Conservation (phyloP, 2,329 filamentous ascomycete genomes). For the Arthrobotrys musiformis region DNA sequence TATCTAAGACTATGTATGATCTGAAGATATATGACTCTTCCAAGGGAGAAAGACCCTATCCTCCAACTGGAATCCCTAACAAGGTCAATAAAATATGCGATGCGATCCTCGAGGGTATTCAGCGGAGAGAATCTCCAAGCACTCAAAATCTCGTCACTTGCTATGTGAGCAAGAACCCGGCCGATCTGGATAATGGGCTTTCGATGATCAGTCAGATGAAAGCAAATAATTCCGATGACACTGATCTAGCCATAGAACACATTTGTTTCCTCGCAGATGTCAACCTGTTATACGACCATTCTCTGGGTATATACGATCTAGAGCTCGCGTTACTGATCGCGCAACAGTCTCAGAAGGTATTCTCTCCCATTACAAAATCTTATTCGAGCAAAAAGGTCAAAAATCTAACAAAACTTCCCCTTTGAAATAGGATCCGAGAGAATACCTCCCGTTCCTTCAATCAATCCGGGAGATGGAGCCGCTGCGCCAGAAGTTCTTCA, state of each 20-base stretch:
- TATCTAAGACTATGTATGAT: slow-evolving; percentile 91
- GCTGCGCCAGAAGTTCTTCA: slow-evolving; percentile 79
- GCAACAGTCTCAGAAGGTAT: slow-evolving; percentile 86
- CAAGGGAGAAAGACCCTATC: slow-evolving; percentile 47
- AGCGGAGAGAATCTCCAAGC: slow-evolving; percentile 70
- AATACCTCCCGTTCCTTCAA: slow-evolving; percentile 95
- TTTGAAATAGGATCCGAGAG: slow-evolving; percentile 75
- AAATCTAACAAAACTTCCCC: background rate
- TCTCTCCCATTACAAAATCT: background rate
- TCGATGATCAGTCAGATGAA: slow-evolving; percentile 78
- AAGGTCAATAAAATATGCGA: slow-evolving; percentile 93
- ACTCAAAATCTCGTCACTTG: slow-evolving; percentile 94
- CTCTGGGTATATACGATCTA: slow-evolving; percentile 89
- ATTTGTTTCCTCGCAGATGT: slow-evolving; percentile 97
- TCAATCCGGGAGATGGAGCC: slow-evolving; percentile 79
- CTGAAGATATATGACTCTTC: slow-evolving; percentile 73
- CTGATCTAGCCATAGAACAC: slow-evolving; percentile 91
- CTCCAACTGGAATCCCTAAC: slow-evolving; percentile 58
- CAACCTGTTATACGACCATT: slow-evolving; percentile 88
- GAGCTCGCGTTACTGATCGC: slow-evolving; percentile 90
- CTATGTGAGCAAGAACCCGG: slow-evolving; percentile 91
- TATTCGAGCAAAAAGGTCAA: background rate
- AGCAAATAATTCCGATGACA: slow-evolving; percentile 74
- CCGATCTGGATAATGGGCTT: slow-evolving; percentile 87
- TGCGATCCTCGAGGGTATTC: slow-evolving; percentile 77